Conservation (phyloP, 495 filamentous ascomycete species). For the Trichoderma parareesei region DNA sequence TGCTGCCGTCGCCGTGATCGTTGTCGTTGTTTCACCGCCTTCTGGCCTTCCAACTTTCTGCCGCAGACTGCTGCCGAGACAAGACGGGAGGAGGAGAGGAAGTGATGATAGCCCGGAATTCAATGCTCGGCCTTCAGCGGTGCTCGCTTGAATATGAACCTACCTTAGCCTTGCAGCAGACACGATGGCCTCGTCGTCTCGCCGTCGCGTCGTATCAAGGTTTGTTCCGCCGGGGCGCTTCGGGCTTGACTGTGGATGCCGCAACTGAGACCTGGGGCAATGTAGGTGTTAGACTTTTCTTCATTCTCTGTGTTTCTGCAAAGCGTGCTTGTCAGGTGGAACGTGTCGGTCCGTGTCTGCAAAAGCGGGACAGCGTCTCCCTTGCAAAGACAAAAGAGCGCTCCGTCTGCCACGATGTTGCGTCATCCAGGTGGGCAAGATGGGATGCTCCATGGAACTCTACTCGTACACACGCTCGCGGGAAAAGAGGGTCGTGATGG, state of each 20-base stretch:
- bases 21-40: not conserved
- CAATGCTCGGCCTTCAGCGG: too few species aligned
- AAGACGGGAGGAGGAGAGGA: too few species aligned
- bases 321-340: not conserved
- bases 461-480: too few species aligned
- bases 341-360: not conserved
- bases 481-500: not conserved
- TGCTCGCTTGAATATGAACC: too few species aligned
- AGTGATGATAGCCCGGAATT: too few species aligned
- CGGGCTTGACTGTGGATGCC: not conserved
- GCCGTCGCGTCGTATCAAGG: not conserved
- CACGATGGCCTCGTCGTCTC: too few species aligned
- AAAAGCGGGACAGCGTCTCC: constrained; percentile 2
- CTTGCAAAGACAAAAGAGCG: not conserved
- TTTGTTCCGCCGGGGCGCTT: too few species aligned
- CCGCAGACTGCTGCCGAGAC: too few species aligned
- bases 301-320: not conserved
- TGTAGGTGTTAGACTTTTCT: constrained; percentile 5
- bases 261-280: constrained; percentile 7
- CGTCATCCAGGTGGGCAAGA: not conserved
- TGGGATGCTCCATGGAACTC: too few species aligned
- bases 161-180: too few species aligned
- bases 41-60: too few species aligned
- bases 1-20: not conserved
- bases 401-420: not conserved